Conservation (phyloP, 495 filamentous ascomycete species). For the Lophiotrema nucula region DNA sequence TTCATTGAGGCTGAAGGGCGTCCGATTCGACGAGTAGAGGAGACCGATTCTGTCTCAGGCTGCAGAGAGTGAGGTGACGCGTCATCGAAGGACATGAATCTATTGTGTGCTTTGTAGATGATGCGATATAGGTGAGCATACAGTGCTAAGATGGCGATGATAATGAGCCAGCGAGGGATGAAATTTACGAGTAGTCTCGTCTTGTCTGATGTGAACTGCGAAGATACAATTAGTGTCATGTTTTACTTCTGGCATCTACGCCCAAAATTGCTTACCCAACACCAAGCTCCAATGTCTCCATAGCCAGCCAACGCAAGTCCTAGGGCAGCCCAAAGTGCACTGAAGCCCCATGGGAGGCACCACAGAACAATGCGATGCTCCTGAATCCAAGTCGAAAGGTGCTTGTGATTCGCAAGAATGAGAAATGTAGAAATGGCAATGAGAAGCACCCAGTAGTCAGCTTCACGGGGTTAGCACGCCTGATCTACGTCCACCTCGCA, state of each 20-base stretch:
- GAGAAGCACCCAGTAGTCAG: constrained; percentile 49
- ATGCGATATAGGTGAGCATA: constrained; percentile 46
- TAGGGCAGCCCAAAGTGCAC: constrained; percentile 40
- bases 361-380: constrained; percentile 40
- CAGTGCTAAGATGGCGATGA: constrained; percentile 41
- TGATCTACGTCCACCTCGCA: no score
- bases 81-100: constrained; percentile 42
- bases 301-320: constrained; percentile 44
- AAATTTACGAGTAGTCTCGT: constrained; percentile 48
- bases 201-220: constrained; percentile 46
- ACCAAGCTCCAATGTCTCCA: constrained; percentile 45
- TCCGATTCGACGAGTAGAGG: constrained; percentile 28
- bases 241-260: no score
- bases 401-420: constrained; percentile 45
- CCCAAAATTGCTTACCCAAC: no score
- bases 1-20: constrained; percentile 14
- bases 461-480: constrained; percentile 16
- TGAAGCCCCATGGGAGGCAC: constrained; percentile 44
- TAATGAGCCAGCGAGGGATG: constrained; percentile 46
- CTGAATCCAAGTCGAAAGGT: constrained; percentile 43
- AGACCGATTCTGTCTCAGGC: constrained; percentile 29
- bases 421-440: constrained; percentile 48
- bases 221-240: no score
- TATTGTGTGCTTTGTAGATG: constrained; percentile 44
- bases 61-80: constrained; percentile 11